phyloP scores from a whole-genome alignment of 768 basidiomycete genomes.

The Lyophyllum decastes region DNA sequence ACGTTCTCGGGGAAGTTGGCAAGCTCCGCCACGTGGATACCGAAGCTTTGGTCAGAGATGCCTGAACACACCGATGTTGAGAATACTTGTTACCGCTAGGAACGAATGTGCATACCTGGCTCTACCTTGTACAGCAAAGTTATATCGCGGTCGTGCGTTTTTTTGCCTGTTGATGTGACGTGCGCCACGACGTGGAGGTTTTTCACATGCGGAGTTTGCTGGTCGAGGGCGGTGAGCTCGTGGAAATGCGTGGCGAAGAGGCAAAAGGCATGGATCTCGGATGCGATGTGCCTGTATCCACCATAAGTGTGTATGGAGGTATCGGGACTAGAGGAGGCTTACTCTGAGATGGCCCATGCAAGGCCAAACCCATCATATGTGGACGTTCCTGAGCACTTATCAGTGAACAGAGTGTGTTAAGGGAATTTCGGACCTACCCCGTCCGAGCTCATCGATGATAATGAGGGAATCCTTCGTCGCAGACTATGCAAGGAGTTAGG shows the following conservation, averaged over 20 bases:
- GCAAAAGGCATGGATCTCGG: slow-evolving; percentile 89
- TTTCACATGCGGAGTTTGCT: slow-evolving; percentile 84
- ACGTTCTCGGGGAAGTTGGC: slow-evolving; percentile 97
- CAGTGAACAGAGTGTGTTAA: background rate
- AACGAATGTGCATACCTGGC: slow-evolving; percentile 57
- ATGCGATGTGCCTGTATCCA: slow-evolving; percentile 79
- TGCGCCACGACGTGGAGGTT: slow-evolving; percentile 97
- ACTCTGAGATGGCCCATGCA: slow-evolving; percentile 99
- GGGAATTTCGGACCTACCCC: slow-evolving; percentile 49
- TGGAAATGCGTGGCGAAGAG: slow-evolving; percentile 99
- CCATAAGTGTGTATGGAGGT: slow-evolving; percentile 1
- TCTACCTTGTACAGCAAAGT: slow-evolving; percentile 94
- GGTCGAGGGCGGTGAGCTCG: slow-evolving; percentile 90
- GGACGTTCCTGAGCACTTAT: slow-evolving; percentile 67
- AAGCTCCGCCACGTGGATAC: slow-evolving; percentile 96
- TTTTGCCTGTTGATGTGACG: slow-evolving; percentile 78
- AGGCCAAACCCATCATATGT: slow-evolving; percentile 98
- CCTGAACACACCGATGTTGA: slow-evolving; percentile 43
- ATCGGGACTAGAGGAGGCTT: slow-evolving; percentile 22
- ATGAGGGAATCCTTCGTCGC: slow-evolving; percentile 92
- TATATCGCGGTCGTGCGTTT: slow-evolving; percentile 70
- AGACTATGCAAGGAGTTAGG: slow-evolving; percentile 47
- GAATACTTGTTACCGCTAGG: background rate
- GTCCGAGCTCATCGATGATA: slow-evolving; percentile 96
- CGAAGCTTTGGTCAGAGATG: slow-evolving; percentile 95